Conservation (phyloP, 805 yeast species). For the Saccharomycopsis oosterbeekiorum region DNA sequence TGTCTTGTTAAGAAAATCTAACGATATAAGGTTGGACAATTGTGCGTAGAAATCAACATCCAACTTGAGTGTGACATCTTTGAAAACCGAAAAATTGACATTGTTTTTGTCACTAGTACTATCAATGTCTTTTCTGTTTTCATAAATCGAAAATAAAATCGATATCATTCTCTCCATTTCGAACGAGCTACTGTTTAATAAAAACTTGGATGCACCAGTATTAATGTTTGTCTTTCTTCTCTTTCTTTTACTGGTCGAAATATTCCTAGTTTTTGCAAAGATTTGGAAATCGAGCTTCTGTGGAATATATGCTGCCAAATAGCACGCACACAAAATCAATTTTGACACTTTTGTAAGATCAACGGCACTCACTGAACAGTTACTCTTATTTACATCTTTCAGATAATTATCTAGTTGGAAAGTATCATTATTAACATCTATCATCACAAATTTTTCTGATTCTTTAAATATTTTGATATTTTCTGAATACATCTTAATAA, state of each 20-base stretch:
- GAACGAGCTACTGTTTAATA: constrained; percentile 32
- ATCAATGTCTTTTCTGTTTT: constrained; percentile 26
- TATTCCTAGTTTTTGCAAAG: constrained; percentile 26
- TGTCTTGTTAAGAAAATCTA: constrained; percentile 28
- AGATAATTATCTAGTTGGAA: neutral
- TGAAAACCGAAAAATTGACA: neutral
- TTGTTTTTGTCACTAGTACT: constrained; percentile 23
- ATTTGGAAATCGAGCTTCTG: constrained; percentile 32
- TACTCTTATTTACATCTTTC: neutral
- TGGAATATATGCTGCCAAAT: constrained; percentile 34
- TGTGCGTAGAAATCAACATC: constrained; percentile 34
- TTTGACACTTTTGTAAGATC: constrained; percentile 35
- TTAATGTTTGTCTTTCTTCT: constrained; percentile 1
- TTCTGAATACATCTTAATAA: constrained; percentile 6
- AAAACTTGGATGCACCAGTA: constrained; percentile 5
- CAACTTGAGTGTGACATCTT: neutral
- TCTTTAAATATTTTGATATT: constrained; percentile 11
- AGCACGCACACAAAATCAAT: constrained; percentile 34
- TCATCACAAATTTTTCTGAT: neutral
- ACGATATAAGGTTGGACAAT: constrained; percentile 32
- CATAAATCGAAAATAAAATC: constrained; percentile 33
- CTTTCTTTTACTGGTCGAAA: neutral
- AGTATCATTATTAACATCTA: neutral
- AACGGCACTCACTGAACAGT: constrained; percentile 1
- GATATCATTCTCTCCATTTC: constrained; percentile 37